Evolutionary conservation across 331 rosid species (phyloP).

Genomic region (Ulmus americana): DNA sequence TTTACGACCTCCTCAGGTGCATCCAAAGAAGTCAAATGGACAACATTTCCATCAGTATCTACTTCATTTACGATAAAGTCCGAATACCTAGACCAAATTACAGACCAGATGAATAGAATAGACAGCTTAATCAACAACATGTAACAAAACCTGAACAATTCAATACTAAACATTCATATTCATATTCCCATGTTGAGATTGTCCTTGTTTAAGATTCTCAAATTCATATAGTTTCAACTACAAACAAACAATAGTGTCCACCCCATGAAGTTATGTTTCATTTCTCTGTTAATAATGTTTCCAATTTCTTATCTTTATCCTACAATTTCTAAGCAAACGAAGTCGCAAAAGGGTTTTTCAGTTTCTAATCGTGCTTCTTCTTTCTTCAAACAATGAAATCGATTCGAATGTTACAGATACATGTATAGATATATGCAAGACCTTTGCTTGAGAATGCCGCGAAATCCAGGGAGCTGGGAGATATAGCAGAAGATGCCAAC

Average conservation of each 20-base stretch:
- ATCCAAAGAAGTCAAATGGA: constrained; percentile 59
- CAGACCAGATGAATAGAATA: background rate
- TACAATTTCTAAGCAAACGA: background rate
- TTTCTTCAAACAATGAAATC: too few species aligned
- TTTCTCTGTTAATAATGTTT: too few species aligned
- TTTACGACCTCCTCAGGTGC: constrained; percentile 48
- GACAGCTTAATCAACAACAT: background rate
- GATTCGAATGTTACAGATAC: background rate
- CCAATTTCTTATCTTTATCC: background rate
- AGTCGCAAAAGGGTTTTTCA: too few species aligned
- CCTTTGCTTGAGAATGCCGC: constrained; percentile 95
- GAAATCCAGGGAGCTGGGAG: constrained; percentile 80
- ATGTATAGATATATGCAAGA: constrained; percentile 9
- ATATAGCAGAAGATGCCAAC: constrained; percentile 80
- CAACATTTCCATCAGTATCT: constrained; percentile 60
- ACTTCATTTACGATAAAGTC: constrained; percentile 94
- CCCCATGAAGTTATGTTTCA: background rate
- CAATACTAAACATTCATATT: background rate
- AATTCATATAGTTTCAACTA: background rate
- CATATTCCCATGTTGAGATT: background rate
- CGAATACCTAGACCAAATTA: constrained; percentile 57
- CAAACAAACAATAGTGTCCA: background rate
- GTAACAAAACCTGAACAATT: background rate
- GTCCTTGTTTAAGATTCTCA: background rate
- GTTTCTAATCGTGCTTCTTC: too few species aligned